A percentile compares a stretch with the other conserved stretches of the same genome.
These are phyloP conservation scores for Trichophyton equinum DNA, from an alignment of 2,329 filamentous ascomycete genomes.

Conservation along the genomic window DNA sequence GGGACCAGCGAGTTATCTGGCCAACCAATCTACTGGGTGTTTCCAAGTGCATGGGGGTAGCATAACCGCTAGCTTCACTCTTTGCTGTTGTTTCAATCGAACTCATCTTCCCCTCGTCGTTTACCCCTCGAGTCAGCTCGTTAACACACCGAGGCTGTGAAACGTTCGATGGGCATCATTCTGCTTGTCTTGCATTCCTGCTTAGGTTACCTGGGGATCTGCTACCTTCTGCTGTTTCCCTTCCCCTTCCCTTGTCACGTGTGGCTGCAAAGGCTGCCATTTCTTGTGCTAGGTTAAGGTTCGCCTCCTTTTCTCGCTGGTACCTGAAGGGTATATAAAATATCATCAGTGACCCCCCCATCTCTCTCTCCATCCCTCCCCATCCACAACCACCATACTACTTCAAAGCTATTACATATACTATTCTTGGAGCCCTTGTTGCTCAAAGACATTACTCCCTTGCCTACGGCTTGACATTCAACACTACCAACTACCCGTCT, in stretches of 20 bases:
- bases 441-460: not conserved
- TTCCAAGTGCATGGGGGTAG: not conserved
- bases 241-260: not conserved
- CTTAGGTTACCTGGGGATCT: not conserved
- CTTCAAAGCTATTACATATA: not conserved
- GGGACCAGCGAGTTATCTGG: conserved; percentile 1
- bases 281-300: not conserved
- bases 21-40: conserved; percentile 2
- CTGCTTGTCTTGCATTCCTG: not conserved
- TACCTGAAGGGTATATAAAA: not conserved
- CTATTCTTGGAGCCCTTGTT: not conserved
- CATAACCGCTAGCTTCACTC: conserved; percentile 1
- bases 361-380: not conserved
- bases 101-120: not conserved
- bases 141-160: not conserved
- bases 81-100: not conserved
- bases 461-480: not conserved
- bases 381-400: not conserved
- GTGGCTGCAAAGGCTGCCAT: not conserved
- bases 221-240: not conserved
- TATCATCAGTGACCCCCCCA: not conserved
- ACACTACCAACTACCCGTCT: not conserved
- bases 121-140: not conserved
- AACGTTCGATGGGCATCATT: not conserved
- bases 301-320: conserved; percentile 1